phyloP scores from a whole-genome alignment of 257 asterid genomes.

The Pogostemon cablin region DNA sequence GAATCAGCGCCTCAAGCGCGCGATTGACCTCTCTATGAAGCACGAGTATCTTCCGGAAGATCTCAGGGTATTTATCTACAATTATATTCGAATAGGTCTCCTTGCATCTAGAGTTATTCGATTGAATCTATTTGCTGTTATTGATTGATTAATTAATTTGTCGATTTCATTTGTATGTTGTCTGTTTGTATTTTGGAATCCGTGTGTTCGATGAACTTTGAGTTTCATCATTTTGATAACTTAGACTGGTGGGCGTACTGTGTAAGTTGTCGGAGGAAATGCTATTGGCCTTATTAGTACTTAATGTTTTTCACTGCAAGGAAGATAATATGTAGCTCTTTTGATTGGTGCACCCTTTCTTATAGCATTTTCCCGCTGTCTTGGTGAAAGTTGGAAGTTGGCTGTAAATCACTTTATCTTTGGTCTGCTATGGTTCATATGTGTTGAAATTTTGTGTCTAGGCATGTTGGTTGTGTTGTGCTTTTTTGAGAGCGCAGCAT shows the following conservation, averaged over 20 bases:
- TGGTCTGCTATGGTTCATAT: not conserved
- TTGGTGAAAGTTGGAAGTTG: not conserved
- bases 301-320: not conserved
- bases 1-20: slow-evolving; percentile 86
- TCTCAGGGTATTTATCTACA: slow-evolving; percentile 57
- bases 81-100: not conserved
- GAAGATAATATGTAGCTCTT: not conserved
- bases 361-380: not conserved
- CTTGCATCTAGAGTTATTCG: slow-evolving; percentile 15
- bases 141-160: slow-evolving; percentile 15
- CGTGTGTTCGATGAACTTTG: slow-evolving; percentile 11
- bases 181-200: not conserved
- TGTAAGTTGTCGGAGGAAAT: slow-evolving; percentile 5
- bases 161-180: slow-evolving; percentile 2
- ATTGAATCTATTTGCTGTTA: not conserved
- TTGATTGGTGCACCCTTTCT: not conserved
- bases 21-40: slow-evolving; percentile 95
- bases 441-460: not conserved
- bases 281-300: not conserved
- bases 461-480: not conserved
- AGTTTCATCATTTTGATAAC: not conserved
- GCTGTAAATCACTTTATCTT: not conserved
- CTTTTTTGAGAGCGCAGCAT: not conserved
- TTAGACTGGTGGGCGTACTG: not conserved
- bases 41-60: slow-evolving; percentile 77